These are phyloP conservation scores for Microcos paniculata DNA, from an alignment of 345 rosid genomes.

Conservation along the genomic window DNA sequence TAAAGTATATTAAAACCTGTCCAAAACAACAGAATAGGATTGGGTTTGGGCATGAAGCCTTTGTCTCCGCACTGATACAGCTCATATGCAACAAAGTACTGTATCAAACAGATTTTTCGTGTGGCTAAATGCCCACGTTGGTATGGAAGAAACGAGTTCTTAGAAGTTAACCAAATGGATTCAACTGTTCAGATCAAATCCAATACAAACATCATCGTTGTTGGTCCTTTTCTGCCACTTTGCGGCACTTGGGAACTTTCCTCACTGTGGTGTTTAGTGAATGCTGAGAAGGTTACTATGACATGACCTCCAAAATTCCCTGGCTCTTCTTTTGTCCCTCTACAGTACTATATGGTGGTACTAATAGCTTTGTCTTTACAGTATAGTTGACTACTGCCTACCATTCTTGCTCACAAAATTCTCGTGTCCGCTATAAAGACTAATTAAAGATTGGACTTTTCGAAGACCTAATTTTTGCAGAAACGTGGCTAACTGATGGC, in stretches of 20 bases:
- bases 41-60: not conserved
- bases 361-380: not conserved
- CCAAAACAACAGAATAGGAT: no score
- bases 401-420: not conserved
- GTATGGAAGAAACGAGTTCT: not conserved
- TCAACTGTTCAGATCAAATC: not conserved
- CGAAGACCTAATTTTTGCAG: not conserved
- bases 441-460: not conserved
- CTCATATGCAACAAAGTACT: not conserved
- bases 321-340: no score
- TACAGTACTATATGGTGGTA: no score
- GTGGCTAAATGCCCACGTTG: not conserved
- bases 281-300: not conserved
- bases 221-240: not conserved
- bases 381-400: not conserved
- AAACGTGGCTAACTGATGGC: not conserved
- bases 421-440: not conserved
- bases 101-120: not conserved
- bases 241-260: not conserved
- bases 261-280: not conserved
- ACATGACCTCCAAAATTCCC: not conserved
- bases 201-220: not conserved
- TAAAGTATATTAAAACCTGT: not conserved
- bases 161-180: not conserved
- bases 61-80: not conserved